These are phyloP conservation scores for Phoma sp. DNA, from an alignment of 2,329 filamentous ascomycete genomes.

Conservation along the genomic window DNA sequence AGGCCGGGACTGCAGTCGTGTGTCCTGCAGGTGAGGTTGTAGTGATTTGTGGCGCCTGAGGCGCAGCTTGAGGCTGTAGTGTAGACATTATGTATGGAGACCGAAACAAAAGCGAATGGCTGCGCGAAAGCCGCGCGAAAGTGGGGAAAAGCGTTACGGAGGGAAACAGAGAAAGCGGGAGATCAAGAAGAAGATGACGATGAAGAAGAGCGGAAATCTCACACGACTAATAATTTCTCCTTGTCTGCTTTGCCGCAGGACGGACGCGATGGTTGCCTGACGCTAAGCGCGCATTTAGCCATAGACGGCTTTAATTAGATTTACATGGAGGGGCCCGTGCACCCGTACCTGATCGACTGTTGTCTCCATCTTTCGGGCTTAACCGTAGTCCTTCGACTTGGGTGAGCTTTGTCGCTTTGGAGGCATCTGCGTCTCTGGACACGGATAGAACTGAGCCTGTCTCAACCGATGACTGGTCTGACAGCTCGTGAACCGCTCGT, in stretches of 20 bases:
- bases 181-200: not conserved
- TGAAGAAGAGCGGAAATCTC: constrained; percentile 6
- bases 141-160: not conserved
- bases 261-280: constrained; percentile 18
- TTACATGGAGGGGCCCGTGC: constrained; percentile 4
- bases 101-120: constrained; percentile 9
- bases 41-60: constrained; percentile 10
- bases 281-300: constrained; percentile 15
- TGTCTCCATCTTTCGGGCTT: constrained; percentile 6
- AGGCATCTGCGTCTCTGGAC: not conserved
- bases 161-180: no score
- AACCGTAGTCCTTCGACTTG: constrained; percentile 3
- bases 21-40: constrained; percentile 10
- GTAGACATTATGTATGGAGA: constrained; percentile 14
- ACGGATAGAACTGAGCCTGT: not conserved
- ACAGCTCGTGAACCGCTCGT: not conserved
- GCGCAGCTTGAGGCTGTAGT: not conserved
- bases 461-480: not conserved
- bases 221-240: constrained; percentile 6
- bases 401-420: not conserved
- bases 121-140: constrained; percentile 9
- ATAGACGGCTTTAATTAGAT: constrained; percentile 10
- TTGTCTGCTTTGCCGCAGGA: constrained; percentile 6
- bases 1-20: not conserved
- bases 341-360: constrained; percentile 4